A percentile compares a stretch with the other conserved stretches of the same genome.
These are phyloP conservation scores for Myxozyma geophila DNA, from an alignment of 805 yeast genomes.

Conservation along the genomic window DNA sequence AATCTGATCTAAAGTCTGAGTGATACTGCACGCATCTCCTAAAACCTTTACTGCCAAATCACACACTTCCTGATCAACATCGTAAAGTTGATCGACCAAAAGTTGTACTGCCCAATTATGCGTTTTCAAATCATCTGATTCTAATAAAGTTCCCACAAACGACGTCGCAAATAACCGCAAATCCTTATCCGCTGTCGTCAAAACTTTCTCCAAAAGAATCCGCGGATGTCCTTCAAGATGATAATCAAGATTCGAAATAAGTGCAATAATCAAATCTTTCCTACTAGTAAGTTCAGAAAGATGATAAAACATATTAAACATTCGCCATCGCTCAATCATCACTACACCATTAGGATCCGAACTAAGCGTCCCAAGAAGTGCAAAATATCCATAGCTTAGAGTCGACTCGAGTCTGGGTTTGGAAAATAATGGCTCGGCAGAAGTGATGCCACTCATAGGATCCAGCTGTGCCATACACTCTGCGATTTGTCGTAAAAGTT, in stretches of 20 bases:
- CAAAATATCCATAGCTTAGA: slow-evolving; percentile 74
- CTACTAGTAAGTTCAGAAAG: slow-evolving; percentile 60
- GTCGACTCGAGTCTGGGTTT: slow-evolving; percentile 63
- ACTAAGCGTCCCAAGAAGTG: slow-evolving; percentile 75
- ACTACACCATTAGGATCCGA: slow-evolving; percentile 63
- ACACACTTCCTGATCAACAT: slow-evolving; percentile 60
- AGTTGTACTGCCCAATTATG: slow-evolving; percentile 55
- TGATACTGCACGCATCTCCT: slow-evolving; percentile 55
- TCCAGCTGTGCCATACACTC: slow-evolving; percentile 87
- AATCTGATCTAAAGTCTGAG: slow-evolving; percentile 55
- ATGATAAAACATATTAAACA: slow-evolving; percentile 79
- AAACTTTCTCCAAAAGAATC: slow-evolving; percentile 65
- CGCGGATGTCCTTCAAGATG: slow-evolving; percentile 67
- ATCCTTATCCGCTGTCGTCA: slow-evolving; percentile 57
- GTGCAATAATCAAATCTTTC: slow-evolving; percentile 59
- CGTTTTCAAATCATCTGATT: slow-evolving; percentile 21
- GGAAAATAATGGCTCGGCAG: slow-evolving; percentile 76
- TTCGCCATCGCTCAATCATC: slow-evolving; percentile 78
- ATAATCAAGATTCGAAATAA: slow-evolving; percentile 67
- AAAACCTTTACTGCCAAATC: slow-evolving; percentile 60
- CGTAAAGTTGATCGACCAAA: slow-evolving; percentile 72
- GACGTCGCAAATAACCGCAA: slow-evolving; percentile 64
- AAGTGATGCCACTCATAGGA: slow-evolving; percentile 73
- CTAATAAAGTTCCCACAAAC: slow-evolving; percentile 48
- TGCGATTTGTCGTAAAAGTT: slow-evolving; percentile 83